Percentiles rank a stretch among this genome's conserved stretches.
Evolutionary conservation across 1,284 basidiomycete species (phyloP).

Genomic region (Peniophora sp.): DNA sequence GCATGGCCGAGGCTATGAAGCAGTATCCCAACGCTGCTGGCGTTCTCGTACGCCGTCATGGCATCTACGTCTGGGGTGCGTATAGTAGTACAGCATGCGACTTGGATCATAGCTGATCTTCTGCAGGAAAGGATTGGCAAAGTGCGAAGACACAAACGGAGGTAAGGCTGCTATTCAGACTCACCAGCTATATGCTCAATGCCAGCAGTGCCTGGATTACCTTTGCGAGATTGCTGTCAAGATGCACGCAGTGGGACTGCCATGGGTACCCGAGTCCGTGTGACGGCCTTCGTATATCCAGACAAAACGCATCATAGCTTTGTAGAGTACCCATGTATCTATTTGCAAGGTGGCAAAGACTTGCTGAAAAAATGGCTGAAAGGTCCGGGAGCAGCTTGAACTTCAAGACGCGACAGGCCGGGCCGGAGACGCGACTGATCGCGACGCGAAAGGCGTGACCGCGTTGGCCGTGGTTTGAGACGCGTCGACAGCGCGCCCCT

Average conservation of each 20-base stretch:
- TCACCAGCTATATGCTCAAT: conserved; percentile 1
- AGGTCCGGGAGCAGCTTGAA: too few species aligned
- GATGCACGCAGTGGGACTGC: conserved; percentile 58
- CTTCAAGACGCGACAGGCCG: too few species aligned
- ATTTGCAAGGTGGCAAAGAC: too few species aligned
- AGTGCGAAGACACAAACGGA: conserved; percentile 86
- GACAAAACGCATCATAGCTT: too few species aligned
- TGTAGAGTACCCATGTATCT: too few species aligned
- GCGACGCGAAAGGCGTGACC: not conserved
- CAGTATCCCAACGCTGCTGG: conserved; percentile 74
- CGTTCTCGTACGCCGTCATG: conserved; percentile 75
- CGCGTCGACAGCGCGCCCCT: not conserved
- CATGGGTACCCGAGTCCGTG: conserved; percentile 11
- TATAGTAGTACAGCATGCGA: too few species aligned
- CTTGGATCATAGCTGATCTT: not conserved
- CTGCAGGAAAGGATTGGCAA: conserved; percentile 66
- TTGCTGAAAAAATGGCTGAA: too few species aligned
- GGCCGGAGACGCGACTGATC: too few species aligned
- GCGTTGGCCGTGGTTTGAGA: not conserved
- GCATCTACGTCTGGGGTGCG: conserved; percentile 80
- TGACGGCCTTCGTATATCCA: too few species aligned
- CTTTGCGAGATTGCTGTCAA: conserved; percentile 80
- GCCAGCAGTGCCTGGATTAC: conserved; percentile 70
- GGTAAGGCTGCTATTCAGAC: conserved; percentile 22
- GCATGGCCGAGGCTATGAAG: conserved; percentile 78